A percentile compares a stretch with the other conserved stretches of the same genome.
Evolutionary conservation across 2,329 filamentous ascomycete species (phyloP).

Genomic region (Scorias spongiosa): DNA sequence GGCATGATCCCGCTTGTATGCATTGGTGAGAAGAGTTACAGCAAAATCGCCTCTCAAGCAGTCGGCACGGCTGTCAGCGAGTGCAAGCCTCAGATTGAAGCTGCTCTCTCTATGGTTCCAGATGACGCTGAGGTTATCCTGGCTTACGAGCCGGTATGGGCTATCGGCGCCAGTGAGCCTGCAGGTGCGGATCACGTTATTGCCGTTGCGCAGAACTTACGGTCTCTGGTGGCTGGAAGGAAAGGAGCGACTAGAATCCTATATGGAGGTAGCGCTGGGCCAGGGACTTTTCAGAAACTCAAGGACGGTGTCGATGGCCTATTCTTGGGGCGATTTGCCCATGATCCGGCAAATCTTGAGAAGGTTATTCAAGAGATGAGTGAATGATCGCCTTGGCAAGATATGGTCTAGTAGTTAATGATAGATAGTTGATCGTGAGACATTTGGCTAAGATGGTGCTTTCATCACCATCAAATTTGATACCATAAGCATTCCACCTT

Average conservation of each 20-base stretch:
- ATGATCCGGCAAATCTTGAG: conserved; percentile 56
- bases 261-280: conserved; percentile 72
- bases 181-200: conserved; percentile 59
- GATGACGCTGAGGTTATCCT: conserved; percentile 54
- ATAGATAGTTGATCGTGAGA: too few species aligned
- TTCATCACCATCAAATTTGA: too few species aligned
- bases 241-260: conserved; percentile 51
- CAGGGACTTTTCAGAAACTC: conserved; percentile 56
- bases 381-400: background rate
- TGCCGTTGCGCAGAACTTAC: conserved; percentile 50
- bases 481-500: too few species aligned
- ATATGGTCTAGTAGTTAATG: background rate
- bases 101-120: conserved; percentile 46
- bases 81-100: conserved; percentile 49
- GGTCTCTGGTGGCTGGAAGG: conserved; percentile 38
- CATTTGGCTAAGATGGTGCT: too few species aligned
- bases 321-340: conserved; percentile 68
- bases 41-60: conserved; percentile 29
- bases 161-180: conserved; percentile 60
- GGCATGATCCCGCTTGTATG: conserved; percentile 66
- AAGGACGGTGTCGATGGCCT: conserved; percentile 60
- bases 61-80: conserved; percentile 48
- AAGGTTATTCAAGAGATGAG: conserved; percentile 56
- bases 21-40: conserved; percentile 52
- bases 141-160: conserved; percentile 82